phyloP scores from a whole-genome alignment of 179 eudicot species.

The Spinacia oleracea region DNA sequence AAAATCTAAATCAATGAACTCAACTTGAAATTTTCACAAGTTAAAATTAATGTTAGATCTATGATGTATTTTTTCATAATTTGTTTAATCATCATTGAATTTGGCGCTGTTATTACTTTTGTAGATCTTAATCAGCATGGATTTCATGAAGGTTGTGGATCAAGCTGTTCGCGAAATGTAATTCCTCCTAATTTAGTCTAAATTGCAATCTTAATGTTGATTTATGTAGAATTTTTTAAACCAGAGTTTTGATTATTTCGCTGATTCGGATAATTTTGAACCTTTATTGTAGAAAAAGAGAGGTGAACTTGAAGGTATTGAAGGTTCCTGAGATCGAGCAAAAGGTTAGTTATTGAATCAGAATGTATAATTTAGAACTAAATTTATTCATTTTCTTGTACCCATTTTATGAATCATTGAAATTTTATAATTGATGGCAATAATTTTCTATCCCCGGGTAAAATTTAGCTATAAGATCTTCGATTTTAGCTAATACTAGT shows the following conservation, averaged over 20 bases:
- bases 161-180: conserved; percentile 99
- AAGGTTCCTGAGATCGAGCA: conserved; percentile 99
- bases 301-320: conserved; percentile 98
- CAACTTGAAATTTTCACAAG: not conserved
- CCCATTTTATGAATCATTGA: not conserved
- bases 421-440: not conserved
- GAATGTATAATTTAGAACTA: not conserved
- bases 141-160: conserved; percentile 97
- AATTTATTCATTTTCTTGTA: not conserved
- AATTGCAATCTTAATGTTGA: not conserved
- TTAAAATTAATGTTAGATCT: conserved; percentile 21
- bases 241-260: not conserved
- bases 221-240: not conserved
- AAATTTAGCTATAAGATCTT: not conserved
- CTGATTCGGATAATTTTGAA: conserved; percentile 5
- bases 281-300: conserved; percentile 69
- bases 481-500: too few species aligned
- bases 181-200: conserved; percentile 6
- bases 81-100: conserved; percentile 8
- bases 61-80: not conserved
- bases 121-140: conserved; percentile 51
- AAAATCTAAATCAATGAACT: not conserved
- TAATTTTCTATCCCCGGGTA: conserved; percentile 1
- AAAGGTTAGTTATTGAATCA: conserved; percentile 51
- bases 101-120: not conserved